Base-by-base conservation (phyloP, 345 rosid genomes). In the Hibiscus syriacus region DNA sequence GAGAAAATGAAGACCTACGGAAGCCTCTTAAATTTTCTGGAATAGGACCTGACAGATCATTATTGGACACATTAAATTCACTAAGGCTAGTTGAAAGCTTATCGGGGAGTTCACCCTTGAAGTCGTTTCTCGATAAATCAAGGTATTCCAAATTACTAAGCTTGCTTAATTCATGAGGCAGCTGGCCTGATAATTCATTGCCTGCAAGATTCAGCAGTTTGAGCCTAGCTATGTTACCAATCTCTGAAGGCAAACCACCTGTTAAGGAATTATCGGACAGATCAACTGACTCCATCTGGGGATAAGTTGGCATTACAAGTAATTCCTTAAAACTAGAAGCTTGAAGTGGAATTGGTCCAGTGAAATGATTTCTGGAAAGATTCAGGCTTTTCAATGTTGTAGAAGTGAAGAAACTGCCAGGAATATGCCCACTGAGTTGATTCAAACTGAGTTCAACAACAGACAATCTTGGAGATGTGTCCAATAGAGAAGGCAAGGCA, bases 61-160 rank as follows among this genome's bases (percentile, higher is more conserved):
- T 92, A 67, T 79, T 16, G 41, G 98, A 90, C 55, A 92, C 86
- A 77, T 92, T 90, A 55, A 92, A 87, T 38, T 67, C 81, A 76
- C 23, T 70, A 29, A 92, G 79, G 57, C 70, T 80, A 8, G 83
- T 68, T 29, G 93, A 78, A 70, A 92, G 93, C 73, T 79, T 80
- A 29, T 72, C 72, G 10, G 98, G 97, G 74, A 92, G 72, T 92
- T n/a, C n/a, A n/a, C n/a, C n/a, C n/a, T n/a, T n/a, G n/a, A n/a
- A n/a, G n/a, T n/a, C n/a, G n/a, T n/a, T 92, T 74, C 74, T 72
- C 14, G 98, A 92, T 70, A 92, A 81, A 84, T 92, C 92, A 64
- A 92, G 93, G 80, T 75, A 80, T 76, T 80, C 84, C 78, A 92
- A 86, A 65, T 57, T 66, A 56, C 72, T 74, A 36, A 92, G 92